Evolutionary conservation across 2,329 filamentous ascomycete genomes (phyloP).

Genomic region (Nigrospora oryzae): DNA sequence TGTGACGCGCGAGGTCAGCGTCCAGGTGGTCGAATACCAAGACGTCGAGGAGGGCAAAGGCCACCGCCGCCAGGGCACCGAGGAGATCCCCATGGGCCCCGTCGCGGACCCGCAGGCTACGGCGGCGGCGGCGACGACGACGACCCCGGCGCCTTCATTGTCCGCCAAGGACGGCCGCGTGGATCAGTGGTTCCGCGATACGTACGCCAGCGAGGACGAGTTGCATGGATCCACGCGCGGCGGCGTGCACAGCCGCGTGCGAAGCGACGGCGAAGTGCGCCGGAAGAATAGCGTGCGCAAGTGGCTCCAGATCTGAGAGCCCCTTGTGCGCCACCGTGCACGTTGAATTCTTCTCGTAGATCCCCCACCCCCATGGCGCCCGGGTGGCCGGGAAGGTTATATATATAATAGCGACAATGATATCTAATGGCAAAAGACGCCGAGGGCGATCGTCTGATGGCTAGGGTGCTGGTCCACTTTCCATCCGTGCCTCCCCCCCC

Average conservation of each 20-base stretch:
- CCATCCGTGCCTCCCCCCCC: no score
- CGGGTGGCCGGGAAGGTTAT: no score
- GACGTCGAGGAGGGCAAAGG: background rate
- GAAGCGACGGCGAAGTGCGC: background rate
- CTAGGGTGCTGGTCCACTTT: no score
- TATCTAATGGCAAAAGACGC: no score
- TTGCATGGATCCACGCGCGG: no score
- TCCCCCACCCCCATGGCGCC: no score
- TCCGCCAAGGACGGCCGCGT: background rate
- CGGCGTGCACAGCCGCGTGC: background rate
- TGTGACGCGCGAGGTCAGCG: constrained; percentile 25
- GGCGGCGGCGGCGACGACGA: background rate
- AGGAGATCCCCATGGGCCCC: background rate
- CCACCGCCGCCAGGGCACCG: background rate
- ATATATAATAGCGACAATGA: no score
- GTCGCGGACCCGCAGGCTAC: background rate
- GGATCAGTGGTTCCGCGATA: background rate
- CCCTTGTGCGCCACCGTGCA: background rate
- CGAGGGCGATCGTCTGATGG: no score
- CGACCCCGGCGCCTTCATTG: background rate
- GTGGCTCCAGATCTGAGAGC: background rate
- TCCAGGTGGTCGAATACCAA: constrained; percentile 6
- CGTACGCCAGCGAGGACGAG: background rate
- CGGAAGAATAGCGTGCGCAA: background rate
- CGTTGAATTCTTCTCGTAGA: no score